Conservation (phyloP, 2,329 filamentous ascomycete genomes). For the Rutstroemia sp. region DNA sequence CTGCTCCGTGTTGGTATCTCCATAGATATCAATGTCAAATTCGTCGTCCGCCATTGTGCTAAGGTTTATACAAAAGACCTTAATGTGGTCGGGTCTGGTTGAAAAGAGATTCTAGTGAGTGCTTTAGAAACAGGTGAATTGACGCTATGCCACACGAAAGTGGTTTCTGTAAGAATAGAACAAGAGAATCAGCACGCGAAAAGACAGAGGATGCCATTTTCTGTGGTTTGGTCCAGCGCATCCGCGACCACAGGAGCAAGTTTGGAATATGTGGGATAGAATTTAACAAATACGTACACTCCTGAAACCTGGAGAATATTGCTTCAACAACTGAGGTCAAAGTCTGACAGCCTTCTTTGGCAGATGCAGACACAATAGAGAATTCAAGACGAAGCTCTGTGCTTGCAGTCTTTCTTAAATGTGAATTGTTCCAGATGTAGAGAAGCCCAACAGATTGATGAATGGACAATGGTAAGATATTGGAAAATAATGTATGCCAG, state of each 20-base stretch:
- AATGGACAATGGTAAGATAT: constrained; percentile 6
- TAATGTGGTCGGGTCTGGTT: background rate
- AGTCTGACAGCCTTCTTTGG: constrained; percentile 29
- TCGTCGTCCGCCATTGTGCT: constrained; percentile 58
- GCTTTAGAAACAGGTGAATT: constrained; percentile 20
- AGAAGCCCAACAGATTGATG: constrained; percentile 9
- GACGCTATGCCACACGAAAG: constrained; percentile 22
- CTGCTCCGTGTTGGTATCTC: constrained; percentile 46
- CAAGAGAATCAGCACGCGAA: constrained; percentile 29
- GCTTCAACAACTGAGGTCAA: constrained; percentile 25
- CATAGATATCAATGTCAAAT: constrained; percentile 68
- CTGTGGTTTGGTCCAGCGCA: constrained; percentile 10
- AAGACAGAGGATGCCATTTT: constrained; percentile 12
- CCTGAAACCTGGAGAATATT: constrained; percentile 24
- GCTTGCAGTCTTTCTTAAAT: constrained; percentile 41
- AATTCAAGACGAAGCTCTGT: constrained; percentile 56
- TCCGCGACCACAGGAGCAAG: constrained; percentile 14
- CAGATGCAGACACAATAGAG: constrained; percentile 33
- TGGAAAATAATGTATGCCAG: constrained; percentile 2
- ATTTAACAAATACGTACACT: constrained; percentile 32
- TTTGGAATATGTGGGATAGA: constrained; percentile 30
- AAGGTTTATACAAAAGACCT: constrained; percentile 7
- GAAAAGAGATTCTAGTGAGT: constrained; percentile 21
- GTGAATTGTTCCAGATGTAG: constrained; percentile 18
- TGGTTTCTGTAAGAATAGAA: constrained; percentile 25